Base-by-base conservation (phyloP, 148 eudicot genomes). In the Cornus kousa region DNA sequence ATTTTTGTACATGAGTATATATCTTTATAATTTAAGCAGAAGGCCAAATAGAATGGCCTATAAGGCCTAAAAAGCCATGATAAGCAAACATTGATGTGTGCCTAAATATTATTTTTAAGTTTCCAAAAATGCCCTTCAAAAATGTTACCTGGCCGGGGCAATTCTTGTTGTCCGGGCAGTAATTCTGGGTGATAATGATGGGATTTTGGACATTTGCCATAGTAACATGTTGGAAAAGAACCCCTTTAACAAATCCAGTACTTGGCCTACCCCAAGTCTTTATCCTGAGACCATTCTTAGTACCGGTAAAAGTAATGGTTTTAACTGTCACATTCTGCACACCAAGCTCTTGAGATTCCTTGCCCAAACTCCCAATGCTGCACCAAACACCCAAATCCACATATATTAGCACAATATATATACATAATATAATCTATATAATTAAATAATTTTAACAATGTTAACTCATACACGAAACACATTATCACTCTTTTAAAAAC, bases 141-240 rank as follows among this genome's bases (percentile, higher is more conserved):
- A 67, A 35, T 24, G 9, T 62, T 72, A 79, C 81, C 74, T 79
- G 82, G 16, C n/a, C 14, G 14, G 83, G 83, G 67, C 83, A 81
- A 9, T 67, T 76, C 3, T 24, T 3, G 9, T 71, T 43, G 74
- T 39, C 23, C 1, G 83, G 83, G 48, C 79, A 81, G 53, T 81
- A 81, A 37, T 81, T 70, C 65, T 72, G 75, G 72, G 75, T 79
- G 22, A 81, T 81, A 11, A 81, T 43, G 13, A 81, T 48, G 0
- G 83, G 83, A 37, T 76, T 70, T 31, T 70, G 40, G 17, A 81
- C 83, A 53, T 76, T 75, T 19, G 28, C 43, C 83, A 81, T 81
- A 3, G 72, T 60, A 14, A 39, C 57, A 35, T 76, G 50, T 16
- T 53, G 50, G 9, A 62, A 79, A 48, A 71, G 46, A 20, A 79